phyloP scores from a whole-genome alignment of 805 yeast genomes.

The Nakazawaea peltata region DNA sequence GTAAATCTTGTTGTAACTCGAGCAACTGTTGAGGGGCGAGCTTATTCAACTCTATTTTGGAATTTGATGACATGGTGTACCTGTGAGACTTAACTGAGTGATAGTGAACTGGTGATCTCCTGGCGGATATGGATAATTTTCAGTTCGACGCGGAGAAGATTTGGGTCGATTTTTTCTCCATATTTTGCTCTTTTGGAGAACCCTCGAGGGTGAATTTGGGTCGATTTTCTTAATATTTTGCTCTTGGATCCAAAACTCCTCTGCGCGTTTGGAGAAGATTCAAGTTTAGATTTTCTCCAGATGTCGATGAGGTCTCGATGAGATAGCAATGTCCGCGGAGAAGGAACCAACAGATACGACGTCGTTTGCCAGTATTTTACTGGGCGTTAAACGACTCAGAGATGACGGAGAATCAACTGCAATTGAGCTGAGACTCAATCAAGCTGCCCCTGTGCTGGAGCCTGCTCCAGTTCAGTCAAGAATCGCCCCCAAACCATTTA shows the following conservation, averaged over 20 bases:
- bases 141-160: too few relatives aligned
- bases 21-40: slow-evolving; percentile 78
- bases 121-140: too few relatives aligned
- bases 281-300: not conserved
- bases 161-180: too few relatives aligned
- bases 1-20: slow-evolving; percentile 76
- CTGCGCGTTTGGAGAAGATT: not conserved
- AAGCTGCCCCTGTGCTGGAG: slow-evolving; percentile 5
- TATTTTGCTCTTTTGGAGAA: too few relatives aligned
- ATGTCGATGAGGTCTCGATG: not conserved
- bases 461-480: not conserved
- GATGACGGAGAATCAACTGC: slow-evolving; percentile 24
- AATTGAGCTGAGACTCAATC: slow-evolving; percentile 9
- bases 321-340: slow-evolving; percentile 9
- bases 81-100: too few relatives aligned
- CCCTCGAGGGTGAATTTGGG: too few relatives aligned
- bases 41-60: slow-evolving; percentile 48
- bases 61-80: slow-evolving; percentile 6
- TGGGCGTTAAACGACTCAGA: slow-evolving; percentile 57
- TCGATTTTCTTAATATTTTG: too few relatives aligned
- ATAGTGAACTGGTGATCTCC: too few relatives aligned
- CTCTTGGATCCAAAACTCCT: too few relatives aligned
- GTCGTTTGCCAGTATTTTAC: slow-evolving; percentile 64
- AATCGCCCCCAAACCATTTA: slow-evolving; percentile 7
- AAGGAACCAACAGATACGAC: slow-evolving; percentile 33